Evolutionary conservation across 805 yeast species (phyloP).

Genomic region (Clavispora santaluciae): DNA sequence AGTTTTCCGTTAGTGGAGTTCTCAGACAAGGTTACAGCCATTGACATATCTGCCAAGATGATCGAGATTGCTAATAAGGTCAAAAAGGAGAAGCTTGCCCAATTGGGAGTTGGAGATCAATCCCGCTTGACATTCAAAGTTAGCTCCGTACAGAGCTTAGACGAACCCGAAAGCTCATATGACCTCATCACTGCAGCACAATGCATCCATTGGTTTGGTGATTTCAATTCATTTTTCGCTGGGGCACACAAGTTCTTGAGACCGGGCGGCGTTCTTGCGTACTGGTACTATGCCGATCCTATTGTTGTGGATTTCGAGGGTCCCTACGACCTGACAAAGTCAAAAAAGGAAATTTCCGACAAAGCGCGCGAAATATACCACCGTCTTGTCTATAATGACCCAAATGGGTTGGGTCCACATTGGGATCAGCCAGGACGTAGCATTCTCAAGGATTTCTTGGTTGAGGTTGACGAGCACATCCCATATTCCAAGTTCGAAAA

Average conservation of each 20-base stretch:
- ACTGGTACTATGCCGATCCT: conserved; percentile 25
- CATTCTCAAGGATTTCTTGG: conserved; percentile 42
- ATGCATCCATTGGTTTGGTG: conserved; percentile 19
- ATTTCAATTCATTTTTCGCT: conserved; percentile 11
- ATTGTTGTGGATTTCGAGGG: conserved; percentile 25
- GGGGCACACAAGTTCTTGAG: conserved; percentile 9
- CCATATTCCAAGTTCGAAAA: conserved; percentile 42
- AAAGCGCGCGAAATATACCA: conserved; percentile 27
- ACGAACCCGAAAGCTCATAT: conserved; percentile 12
- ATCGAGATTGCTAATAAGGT: conserved; percentile 36
- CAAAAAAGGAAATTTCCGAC: conserved; percentile 13
- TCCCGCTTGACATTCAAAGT: conserved; percentile 25
- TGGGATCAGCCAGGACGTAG: conserved; percentile 87
- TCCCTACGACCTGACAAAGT: conserved; percentile 9
- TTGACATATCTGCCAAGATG: conserved; percentile 48
- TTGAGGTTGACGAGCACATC: conserved; percentile 36
- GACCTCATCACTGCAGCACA: conserved; percentile 18
- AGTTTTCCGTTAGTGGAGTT: conserved; percentile 39
- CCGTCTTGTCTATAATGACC: conserved; percentile 39
- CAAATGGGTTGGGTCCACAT: conserved; percentile 52
- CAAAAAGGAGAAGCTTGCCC: conserved; percentile 18
- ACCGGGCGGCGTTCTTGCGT: conserved; percentile 17
- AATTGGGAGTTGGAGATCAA: conserved; percentile 21
- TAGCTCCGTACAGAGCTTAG: conserved; percentile 32
- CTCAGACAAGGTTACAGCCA: conserved; percentile 36